Conservation (phyloP, 176 grass and related monocot genomes). For the Zizania latifolia region DNA sequence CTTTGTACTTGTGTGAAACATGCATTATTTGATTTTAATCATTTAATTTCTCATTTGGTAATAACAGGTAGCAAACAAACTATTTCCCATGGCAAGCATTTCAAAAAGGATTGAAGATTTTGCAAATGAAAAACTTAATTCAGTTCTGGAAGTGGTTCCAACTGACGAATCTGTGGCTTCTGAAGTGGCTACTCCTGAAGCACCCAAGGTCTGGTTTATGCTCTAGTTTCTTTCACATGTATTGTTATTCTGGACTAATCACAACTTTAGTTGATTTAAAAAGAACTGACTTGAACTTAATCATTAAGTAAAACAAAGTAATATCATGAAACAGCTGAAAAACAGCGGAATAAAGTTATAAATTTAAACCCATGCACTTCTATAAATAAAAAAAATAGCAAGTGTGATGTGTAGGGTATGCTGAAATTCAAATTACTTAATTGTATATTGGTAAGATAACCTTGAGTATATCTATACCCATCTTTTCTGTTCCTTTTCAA, state of each 20-base stretch:
- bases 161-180: slow-evolving; percentile 26
- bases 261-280: neutral
- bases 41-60: slow-evolving; percentile 19
- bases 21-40: slow-evolving; percentile 11
- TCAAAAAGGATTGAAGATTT: slow-evolving; percentile 88
- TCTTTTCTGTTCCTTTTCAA: neutral
- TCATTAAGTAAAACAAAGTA: neutral
- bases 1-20: neutral
- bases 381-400: slow-evolving; percentile 1
- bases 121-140: slow-evolving; percentile 78
- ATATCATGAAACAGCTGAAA: neutral
- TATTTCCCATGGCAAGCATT: slow-evolving; percentile 83
- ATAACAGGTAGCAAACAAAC: slow-evolving; percentile 89
- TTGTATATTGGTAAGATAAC: neutral
- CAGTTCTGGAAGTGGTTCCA: slow-evolving; percentile 50
- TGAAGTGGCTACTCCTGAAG: slow-evolving; percentile 37
- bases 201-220: slow-evolving; percentile 41
- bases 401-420: slow-evolving; percentile 8
- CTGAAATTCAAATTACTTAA: neutral
- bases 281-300: neutral
- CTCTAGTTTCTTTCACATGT: slow-evolving; percentile 23
- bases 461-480: neutral
- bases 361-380: neutral
- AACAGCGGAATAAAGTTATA: neutral
- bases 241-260: slow-evolving; percentile 11